Evolutionary conservation across 139 green algal species (phyloP), one percentile per base, ranked within the genome.

Genomic region (Zygnema cylindricum): DNA sequence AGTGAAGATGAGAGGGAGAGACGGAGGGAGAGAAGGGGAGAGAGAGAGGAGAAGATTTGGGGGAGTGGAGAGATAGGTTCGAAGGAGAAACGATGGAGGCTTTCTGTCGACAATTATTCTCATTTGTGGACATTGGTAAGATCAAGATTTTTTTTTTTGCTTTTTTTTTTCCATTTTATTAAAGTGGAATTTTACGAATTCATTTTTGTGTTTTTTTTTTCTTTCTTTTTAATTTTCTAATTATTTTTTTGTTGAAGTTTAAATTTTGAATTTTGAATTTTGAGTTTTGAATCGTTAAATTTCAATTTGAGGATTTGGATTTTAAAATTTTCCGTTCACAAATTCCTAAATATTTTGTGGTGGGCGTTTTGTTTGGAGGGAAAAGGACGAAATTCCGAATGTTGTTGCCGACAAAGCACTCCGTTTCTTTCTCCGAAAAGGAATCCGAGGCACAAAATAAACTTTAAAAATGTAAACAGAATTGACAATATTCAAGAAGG

Each of bases 31-130:
- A 63, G 0, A 63, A 1, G 79, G 81, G 42, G 38, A 33, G 71
- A 42, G 33, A 22, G 41, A 33, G 33, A 42, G 40, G 0, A 33
- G 23, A 63, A 33, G n/a, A n/a, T n/a, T n/a, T n/a, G n/a, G 35
- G 71, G 33, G 79, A 76, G 71, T 39, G 38, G 38, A 40, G 1
- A 21, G 39, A 49, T 11, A 35, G 38, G 30, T 21, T 32, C 32
- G 30, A 11, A 35, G 79, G 40, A 23, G 16, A 33, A 21, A 63
- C 36, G 79, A 0, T 43, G 41, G 38, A n/a, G 38, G 71, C 16
- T 84, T 40, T 57, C 79, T 81, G 81, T 49, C 25, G 79, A 38
- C n/a, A 21, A 42, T 63, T 63, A 16, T 63, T 63, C 49, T 16
- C 7, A 7, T 7, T 7, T 16, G 7, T 63, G 49, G 49, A 63